These are phyloP conservation scores for Chaetoceros tenuissimus DNA, from an alignment of 108 stramenopile species.

Conservation along the genomic window DNA sequence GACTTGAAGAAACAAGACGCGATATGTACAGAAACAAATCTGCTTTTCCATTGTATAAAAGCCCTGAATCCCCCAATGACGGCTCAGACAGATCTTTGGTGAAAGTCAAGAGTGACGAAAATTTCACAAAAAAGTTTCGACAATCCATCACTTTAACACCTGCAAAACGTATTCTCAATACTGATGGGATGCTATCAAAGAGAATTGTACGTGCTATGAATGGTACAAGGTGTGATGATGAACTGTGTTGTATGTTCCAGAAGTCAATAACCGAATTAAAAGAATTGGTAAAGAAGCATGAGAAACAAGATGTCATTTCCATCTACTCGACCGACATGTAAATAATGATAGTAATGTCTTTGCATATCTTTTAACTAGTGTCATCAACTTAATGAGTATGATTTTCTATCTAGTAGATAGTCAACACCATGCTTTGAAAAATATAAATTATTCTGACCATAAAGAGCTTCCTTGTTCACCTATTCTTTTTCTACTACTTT, in stretches of 20 bases:
- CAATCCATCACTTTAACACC: neutral
- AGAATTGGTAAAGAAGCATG: slow-evolving; percentile 21
- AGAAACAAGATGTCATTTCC: neutral
- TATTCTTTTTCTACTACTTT: too few species aligned
- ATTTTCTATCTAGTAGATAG: neutral
- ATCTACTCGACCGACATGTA: neutral
- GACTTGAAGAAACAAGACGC: neutral
- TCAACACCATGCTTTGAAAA: too few species aligned
- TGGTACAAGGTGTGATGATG: slow-evolving; percentile 74
- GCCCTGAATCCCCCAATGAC: neutral
- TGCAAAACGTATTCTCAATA: neutral
- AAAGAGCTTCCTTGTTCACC: too few species aligned
- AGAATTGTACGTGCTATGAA: slow-evolving; percentile 52
- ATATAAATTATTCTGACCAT: too few species aligned
- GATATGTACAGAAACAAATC: neutral
- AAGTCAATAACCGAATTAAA: slow-evolving; percentile 48
- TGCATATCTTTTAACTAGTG: neutral
- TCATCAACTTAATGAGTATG: neutral
- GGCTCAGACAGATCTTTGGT: too few species aligned
- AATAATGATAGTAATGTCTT: neutral
- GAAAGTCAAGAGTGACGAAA: slow-evolving; percentile 10
- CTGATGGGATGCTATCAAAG: slow-evolving; percentile 15
- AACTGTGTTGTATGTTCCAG: slow-evolving; percentile 61
- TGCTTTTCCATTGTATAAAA: slow-evolving; percentile 4
- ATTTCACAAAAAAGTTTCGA: neutral